A percentile compares a stretch with the other conserved stretches of the same genome.
Evolutionary conservation across 73 alveolate species (phyloP).

Genomic region (Symbiodinium pilosum): DNA sequence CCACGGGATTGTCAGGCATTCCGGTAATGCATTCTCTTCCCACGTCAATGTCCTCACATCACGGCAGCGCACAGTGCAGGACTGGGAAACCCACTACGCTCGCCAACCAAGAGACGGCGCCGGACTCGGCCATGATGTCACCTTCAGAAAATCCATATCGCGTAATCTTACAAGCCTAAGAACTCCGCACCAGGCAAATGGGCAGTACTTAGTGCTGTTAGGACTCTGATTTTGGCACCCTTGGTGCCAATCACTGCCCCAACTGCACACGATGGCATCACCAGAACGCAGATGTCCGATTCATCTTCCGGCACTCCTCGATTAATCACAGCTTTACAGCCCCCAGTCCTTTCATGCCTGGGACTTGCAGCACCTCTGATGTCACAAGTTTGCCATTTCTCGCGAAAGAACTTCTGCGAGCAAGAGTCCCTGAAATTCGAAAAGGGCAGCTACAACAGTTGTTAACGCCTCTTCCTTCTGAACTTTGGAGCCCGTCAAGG

Average conservation of each 20-base stretch:
- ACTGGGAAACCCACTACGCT: no score
- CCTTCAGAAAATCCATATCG: background rate
- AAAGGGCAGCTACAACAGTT: slow-evolving; percentile 42
- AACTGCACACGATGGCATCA: slow-evolving; percentile 78
- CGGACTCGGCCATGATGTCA: slow-evolving; percentile 64
- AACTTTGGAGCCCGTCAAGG: background rate
- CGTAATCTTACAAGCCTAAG: no score
- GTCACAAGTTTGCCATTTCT: background rate
- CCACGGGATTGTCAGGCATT: slow-evolving; percentile 84
- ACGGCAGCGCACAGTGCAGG: no score
- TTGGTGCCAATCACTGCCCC: slow-evolving; percentile 84
- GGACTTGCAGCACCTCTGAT: no score
- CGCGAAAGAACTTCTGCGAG: background rate
- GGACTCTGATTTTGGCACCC: slow-evolving; percentile 59
- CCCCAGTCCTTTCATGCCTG: background rate
- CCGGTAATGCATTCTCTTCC: slow-evolving; percentile 84
- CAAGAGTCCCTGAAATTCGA: slow-evolving; percentile 39
- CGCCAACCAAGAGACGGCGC: slow-evolving; percentile 1
- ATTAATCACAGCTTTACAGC: background rate
- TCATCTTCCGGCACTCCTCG: slow-evolving; percentile 24
- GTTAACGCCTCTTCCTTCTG: slow-evolving; percentile 43
- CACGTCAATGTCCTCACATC: slow-evolving; percentile 29
- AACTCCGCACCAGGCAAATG: no score
- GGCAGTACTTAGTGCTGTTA: no score
- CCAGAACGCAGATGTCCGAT: slow-evolving; percentile 51